These are phyloP conservation scores for Dactylorhiza incarnata DNA, from an alignment of 106 monocot species.

Conservation along the genomic window DNA sequence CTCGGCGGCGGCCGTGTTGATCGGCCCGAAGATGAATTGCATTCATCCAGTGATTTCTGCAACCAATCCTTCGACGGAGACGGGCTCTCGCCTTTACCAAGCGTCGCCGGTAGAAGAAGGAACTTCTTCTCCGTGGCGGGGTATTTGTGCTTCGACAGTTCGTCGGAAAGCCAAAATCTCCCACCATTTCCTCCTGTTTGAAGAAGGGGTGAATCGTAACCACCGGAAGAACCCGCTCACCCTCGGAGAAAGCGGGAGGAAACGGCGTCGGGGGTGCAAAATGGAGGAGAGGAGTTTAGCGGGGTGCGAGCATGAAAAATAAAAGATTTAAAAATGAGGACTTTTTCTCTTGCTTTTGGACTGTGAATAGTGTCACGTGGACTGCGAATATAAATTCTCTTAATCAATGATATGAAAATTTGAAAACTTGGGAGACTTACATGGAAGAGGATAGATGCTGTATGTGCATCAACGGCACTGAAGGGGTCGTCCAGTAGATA, in stretches of 20 bases:
- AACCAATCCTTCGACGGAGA: background rate
- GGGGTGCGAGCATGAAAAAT: too few relatives aligned
- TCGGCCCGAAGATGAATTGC: slow-evolving; percentile 10
- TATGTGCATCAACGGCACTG: slow-evolving; percentile 47
- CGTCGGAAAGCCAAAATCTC: slow-evolving; percentile 24
- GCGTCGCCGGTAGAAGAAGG: slow-evolving; percentile 18
- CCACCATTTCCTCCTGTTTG: background rate
- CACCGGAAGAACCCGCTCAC: too few relatives aligned
- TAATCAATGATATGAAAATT: too few relatives aligned
- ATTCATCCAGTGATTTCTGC: slow-evolving; percentile 5
- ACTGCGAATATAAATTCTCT: too few relatives aligned
- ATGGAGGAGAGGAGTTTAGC: too few relatives aligned
- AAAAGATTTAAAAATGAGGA: too few relatives aligned
- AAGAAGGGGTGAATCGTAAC: too few relatives aligned
- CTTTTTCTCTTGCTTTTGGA: too few relatives aligned
- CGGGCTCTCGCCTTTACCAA: background rate
- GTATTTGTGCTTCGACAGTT: slow-evolving; percentile 41
- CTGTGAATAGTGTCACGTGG: too few relatives aligned
- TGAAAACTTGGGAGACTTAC: slow-evolving; percentile 19
- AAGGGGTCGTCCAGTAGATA: slow-evolving; percentile 47
- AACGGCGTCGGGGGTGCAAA: too few relatives aligned
- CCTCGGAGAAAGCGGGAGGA: too few relatives aligned
- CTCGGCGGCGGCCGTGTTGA: slow-evolving; percentile 19
- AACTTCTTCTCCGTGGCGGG: slow-evolving; percentile 33
- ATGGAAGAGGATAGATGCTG: slow-evolving; percentile 55